A percentile compares a stretch with the other conserved stretches of the same genome.
These are phyloP conservation scores for Termitomyces sp. DNA, from an alignment of 768 basidiomycete genomes.

Conservation along the genomic window DNA sequence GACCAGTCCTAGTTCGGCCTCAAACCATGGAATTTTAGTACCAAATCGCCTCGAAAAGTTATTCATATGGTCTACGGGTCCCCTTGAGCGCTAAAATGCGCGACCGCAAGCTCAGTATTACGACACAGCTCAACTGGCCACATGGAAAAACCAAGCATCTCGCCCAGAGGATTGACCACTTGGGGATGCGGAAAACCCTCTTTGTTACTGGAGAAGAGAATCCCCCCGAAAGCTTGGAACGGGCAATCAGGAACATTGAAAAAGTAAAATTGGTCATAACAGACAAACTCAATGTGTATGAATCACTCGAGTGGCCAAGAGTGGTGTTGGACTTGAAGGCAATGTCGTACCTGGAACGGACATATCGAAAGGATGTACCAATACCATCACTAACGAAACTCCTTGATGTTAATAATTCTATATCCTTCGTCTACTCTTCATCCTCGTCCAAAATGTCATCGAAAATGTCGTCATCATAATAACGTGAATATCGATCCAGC, in stretches of 20 bases:
- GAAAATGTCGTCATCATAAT: no score
- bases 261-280: slow-evolving; percentile 58
- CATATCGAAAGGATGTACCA: slow-evolving; percentile 44
- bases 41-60: slow-evolving; percentile 89
- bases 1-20: slow-evolving; percentile 88
- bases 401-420: no score
- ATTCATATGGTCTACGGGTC: slow-evolving; percentile 88
- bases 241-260: slow-evolving; percentile 68
- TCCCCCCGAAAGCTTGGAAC: slow-evolving; percentile 48
- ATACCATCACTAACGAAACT: background rate
- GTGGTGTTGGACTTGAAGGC: slow-evolving; percentile 78
- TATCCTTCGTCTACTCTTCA: no score
- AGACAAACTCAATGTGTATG: slow-evolving; percentile 71
- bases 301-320: slow-evolving; percentile 77
- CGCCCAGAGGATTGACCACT: slow-evolving; percentile 49
- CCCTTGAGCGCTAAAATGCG: slow-evolving; percentile 80
- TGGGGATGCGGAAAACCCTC: slow-evolving; percentile 69
- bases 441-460: no score
- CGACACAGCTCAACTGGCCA: slow-evolving; percentile 67
- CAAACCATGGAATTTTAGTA: slow-evolving; percentile 87
- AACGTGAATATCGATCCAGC: no score
- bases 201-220: slow-evolving; percentile 65
- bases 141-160: slow-evolving; percentile 67
- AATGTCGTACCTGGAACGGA: slow-evolving; percentile 70
- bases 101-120: slow-evolving; percentile 69